Evolutionary conservation across 441 rosid species (phyloP).

Genomic region (Aquilaria agallochum): DNA sequence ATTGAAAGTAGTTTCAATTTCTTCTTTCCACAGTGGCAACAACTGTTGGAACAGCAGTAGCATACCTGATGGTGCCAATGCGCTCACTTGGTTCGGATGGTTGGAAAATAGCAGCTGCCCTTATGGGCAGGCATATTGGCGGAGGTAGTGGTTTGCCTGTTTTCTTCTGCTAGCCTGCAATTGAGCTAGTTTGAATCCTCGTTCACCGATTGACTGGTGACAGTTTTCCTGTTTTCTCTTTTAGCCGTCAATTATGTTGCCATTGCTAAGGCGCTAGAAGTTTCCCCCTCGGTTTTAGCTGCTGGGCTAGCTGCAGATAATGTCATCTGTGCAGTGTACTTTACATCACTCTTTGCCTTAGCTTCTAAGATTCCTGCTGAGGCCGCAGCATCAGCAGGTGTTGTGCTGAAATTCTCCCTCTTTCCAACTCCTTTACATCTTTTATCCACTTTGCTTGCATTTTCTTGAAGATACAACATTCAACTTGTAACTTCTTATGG

Average conservation of each 20-base stretch:
- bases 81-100: slow-evolving; percentile 74
- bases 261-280: slow-evolving; percentile 59
- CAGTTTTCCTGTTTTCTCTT: slow-evolving; percentile 12
- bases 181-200: not conserved
- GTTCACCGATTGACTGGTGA: slow-evolving; percentile 12
- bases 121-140: slow-evolving; percentile 91
- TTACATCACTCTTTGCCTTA: slow-evolving; percentile 71
- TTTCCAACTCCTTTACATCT: not conserved
- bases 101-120: slow-evolving; percentile 98
- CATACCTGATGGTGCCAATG: slow-evolving; percentile 80
- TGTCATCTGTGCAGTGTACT: slow-evolving; percentile 80
- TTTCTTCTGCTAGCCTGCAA: not conserved
- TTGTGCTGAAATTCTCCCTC: slow-evolving; percentile 22
- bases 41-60: slow-evolving; percentile 64
- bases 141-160: slow-evolving; percentile 48
- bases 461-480: no score
- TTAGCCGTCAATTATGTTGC: slow-evolving; percentile 87
- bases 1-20: not conserved
- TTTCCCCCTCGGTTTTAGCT: slow-evolving; percentile 69
- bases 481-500: no score
- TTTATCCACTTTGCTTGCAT: no score
- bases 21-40: slow-evolving; percentile 53
- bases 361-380: slow-evolving; percentile 73
- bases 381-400: slow-evolving; percentile 34
- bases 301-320: slow-evolving; percentile 90